Base-by-base conservation (phyloP, 306 rosid species). In the Acacia crassicarpa region DNA sequence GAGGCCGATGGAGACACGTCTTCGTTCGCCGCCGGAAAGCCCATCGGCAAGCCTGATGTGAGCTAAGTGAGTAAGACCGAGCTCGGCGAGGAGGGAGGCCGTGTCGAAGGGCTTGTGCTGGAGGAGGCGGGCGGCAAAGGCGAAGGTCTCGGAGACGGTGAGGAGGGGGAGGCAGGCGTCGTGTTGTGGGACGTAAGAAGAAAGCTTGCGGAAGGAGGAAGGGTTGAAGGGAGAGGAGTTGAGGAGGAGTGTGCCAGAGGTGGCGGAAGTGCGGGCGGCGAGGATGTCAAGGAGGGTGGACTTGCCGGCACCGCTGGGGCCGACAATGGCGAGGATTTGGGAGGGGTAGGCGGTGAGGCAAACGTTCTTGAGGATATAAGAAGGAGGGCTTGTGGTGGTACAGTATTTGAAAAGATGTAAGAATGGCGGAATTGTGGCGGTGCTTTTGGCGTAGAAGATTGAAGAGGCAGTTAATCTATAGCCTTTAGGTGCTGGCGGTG, bases 221-320 rank as follows among this genome's bases (percentile, higher is more conserved):
- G 93, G 91, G 74, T 81, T 78, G 43, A 95, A 67, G 80, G 98
- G 91, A 76, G 93, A 79, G 67, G 91, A 86, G 90, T 95, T 95
- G 71, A 95, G 92, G 53, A 84, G 67, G 63, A 95, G 91, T 7
- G 74, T 16, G 19, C 99, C 99, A 44, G 48, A 62, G 0, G 97
- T 84, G 68, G 98, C 94, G 5, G 88, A 76, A 4, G 89, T 92
- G 40, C 97, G 81, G 35, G 99, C 90, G 0, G 99, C 91, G 8
- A 95, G 85, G 65, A 95, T 95, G 91, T 95, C 99, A 3, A 93
- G 85, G 38, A 95, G 98, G 6, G 98, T 95, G 44, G 99, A 95
- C 48, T 95, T 95, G 35, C 99, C 99, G 2, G 99, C 97, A 0
- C 98, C 99, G 14, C 99, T 93, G 1, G 99, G 99, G 66, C 99